Percentiles rank a stretch among this genome's conserved stretches.
These are phyloP conservation scores for Podaxis sp. DNA, from an alignment of 768 basidiomycete genomes.

Conservation along the genomic window DNA sequence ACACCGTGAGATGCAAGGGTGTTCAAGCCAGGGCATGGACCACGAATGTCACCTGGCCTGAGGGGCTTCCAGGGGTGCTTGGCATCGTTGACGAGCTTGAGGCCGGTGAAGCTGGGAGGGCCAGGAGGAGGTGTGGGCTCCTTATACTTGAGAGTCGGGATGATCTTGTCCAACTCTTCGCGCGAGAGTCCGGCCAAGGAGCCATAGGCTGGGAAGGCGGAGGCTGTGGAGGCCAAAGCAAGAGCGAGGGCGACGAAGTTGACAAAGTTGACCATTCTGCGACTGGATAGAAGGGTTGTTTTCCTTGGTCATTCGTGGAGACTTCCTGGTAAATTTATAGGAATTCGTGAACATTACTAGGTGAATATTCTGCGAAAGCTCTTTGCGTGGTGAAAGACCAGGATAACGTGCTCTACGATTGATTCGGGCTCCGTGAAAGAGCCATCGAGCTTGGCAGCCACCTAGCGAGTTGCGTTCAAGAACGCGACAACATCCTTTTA, in stretches of 20 bases:
- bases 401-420: neutral
- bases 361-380: neutral
- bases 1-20: slow-evolving; percentile 15
- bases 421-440: neutral
- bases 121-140: slow-evolving; percentile 11
- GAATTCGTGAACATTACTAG: neutral
- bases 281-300: neutral
- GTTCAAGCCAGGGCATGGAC: slow-evolving; percentile 14
- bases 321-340: neutral
- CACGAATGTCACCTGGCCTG: slow-evolving; percentile 3
- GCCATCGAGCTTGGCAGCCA: neutral
- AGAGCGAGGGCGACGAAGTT: slow-evolving; percentile 6
- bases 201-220: slow-evolving; percentile 15
- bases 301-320: neutral
- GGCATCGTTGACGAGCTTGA: slow-evolving; percentile 15
- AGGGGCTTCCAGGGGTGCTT: slow-evolving; percentile 13
- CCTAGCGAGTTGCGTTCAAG: too few relatives aligned
- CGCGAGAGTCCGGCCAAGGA: slow-evolving; percentile 15
- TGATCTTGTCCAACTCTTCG: slow-evolving; percentile 4
- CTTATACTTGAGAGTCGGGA: neutral
- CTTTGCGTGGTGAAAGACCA: neutral
- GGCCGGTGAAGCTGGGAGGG: slow-evolving; percentile 2
- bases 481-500: neutral
- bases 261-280: neutral
- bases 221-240: neutral